These are phyloP conservation scores for Termitomyces sp. DNA, from an alignment of 768 basidiomycete genomes.

Conservation along the genomic window DNA sequence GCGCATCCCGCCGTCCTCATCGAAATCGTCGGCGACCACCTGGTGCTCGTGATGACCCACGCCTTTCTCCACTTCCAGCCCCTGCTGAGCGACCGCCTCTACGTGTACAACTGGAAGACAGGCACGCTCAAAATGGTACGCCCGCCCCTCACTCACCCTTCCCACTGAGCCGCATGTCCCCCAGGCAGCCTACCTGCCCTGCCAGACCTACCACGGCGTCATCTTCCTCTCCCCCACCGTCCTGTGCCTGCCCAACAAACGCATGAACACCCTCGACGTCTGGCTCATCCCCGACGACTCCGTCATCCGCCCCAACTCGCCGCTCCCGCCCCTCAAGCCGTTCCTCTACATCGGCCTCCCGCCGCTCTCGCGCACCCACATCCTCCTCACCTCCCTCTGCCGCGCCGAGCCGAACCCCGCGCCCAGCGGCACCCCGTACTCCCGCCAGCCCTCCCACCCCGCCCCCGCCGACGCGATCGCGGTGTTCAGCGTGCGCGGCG, in stretches of 20 bases:
- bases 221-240: constrained; percentile 1
- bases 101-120: constrained; percentile 11
- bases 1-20: constrained; percentile 3
- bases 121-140: constrained; percentile 7
- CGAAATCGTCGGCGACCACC: constrained; percentile 12
- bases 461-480: neutral
- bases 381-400: neutral
- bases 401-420: neutral
- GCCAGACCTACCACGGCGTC: neutral
- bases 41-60: constrained; percentile 7
- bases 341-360: neutral
- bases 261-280: neutral
- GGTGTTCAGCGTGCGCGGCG: neutral
- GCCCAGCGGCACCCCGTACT: neutral
- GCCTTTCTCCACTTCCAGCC: neutral
- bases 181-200: neutral
- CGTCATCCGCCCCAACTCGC: too few species aligned
- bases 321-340: neutral
- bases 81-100: neutral
- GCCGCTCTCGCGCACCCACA: neutral
- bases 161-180: neutral
- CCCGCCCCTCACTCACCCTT: neutral
- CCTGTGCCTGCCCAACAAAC: neutral
- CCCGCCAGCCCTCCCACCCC: neutral
- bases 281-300: neutral